Base-by-base conservation (phyloP, 805 yeast genomes). In the Zygotorulaspora chibaensis region DNA sequence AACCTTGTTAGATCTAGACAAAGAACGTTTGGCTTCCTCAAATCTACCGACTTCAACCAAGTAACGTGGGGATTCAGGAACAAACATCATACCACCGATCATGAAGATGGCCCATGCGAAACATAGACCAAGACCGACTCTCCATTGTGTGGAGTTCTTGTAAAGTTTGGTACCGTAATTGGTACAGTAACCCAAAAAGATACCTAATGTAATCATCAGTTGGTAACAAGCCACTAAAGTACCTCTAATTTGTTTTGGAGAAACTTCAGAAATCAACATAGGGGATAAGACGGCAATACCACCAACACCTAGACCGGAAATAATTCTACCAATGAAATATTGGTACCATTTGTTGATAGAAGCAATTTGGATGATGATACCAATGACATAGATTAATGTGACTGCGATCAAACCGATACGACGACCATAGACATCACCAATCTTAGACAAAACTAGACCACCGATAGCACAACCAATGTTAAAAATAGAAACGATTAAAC, bases 221-320 rank as follows among this genome's bases (percentile, higher is more conserved):
- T 84, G 90, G 71, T 76, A 84, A 57, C 80, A 77, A 37, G 83
- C 77, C 38, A 84, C 89, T 48, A 82, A 73, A 27, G 85, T 74
- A 66, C 88, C 88, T 77, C 90, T 79, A 38, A 83, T 67, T 45
- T 75, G 62, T 40, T 61, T 62, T 47, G 67, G 66, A 33, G 66
- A 54, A 43, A 62, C 61, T 54, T 64, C 66, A 29, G 84, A 75
- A 56, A 83, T 81, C 65, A 83, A 79, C 61, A 85, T 69, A 46
- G 95, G 91, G 26, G 84, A 85, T 45, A 83, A 72, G 35, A 89
- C 87, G 40, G 91, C 80, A 38, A 86, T 74, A 48, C 80, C 80
- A 56, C 96, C 95, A 49, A 87, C 87, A 50, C 87, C 87, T 13
- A 84, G 54, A 49, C 96, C 96, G 29, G 87, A 79, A 74, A 74